Evolutionary conservation across 164 flowering plant genomes (phyloP), one percentile per base, ranked within the genome.

Genomic region (Paratinospora sagittata): DNA sequence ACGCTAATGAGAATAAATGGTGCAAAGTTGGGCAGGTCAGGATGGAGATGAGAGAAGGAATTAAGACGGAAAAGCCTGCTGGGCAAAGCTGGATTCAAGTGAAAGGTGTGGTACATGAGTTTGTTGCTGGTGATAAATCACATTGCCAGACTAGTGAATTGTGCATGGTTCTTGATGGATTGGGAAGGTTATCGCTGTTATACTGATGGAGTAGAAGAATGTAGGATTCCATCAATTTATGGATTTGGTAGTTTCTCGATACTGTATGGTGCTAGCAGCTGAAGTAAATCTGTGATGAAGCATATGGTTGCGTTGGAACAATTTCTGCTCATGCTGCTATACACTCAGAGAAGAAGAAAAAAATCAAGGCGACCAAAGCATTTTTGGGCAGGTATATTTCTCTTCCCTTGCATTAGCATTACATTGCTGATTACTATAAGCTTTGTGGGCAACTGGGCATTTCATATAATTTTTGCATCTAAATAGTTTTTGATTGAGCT

Each of bases 61-160:
- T 17, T 17, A 68, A 19, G 36, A 68, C 47, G 5, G 61, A 16
- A 26, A 68, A 68, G 70, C 70, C 70, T 47, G 37, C 70, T 68
- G 70, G 70, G 27, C 33, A 17, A 47, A 68, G 70, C 30, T 68
- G 70, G 70, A 47, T 68, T 16, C 37, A 68, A 49, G 70, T 68
- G 58, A 68, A 68, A 68, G 70, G 70, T 1, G 26, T 68, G 61
- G 39, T 68, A 1, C 70, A 68, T 47, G 70, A 68, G 34, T 30
- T 30, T 30, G 34, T 30, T 30, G 34, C 34, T 30, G 34, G 34
- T 30, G 34, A 30, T 2, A 49, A 47, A 47, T 47, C 61, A 49
- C 61, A 68, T 47, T 37, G 39, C 27, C 61, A 17, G 23, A 13
- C 61, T 47, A 26, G 27, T 58, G 70, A 68, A 16, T 27, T 47